phyloP scores from a whole-genome alignment of 495 filamentous ascomycete genomes.

The Podospora conica region DNA sequence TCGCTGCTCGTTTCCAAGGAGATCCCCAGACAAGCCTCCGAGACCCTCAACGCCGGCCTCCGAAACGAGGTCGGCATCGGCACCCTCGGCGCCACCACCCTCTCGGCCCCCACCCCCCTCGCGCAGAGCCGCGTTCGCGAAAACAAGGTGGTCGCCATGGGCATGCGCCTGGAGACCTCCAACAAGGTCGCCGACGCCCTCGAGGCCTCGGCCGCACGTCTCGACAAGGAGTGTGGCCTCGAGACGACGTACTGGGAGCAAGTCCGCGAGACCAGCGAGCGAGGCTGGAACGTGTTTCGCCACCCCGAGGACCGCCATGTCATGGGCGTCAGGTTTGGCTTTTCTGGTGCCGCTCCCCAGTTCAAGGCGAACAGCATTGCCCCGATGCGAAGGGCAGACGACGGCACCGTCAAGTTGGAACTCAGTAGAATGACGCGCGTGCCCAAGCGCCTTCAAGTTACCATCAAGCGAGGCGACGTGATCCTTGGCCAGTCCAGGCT shows the following conservation, averaged over 20 bases:
- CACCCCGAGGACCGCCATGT: conserved; percentile 66
- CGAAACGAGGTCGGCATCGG: conserved; percentile 65
- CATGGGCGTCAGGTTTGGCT: conserved; percentile 82
- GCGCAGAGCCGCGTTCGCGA: conserved; percentile 50
- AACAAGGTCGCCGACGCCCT: conserved; percentile 68
- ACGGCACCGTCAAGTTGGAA: conserved; percentile 71
- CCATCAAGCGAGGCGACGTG: conserved; percentile 35
- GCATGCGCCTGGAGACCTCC: conserved; percentile 72
- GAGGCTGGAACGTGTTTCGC: conserved; percentile 76
- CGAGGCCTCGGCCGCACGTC: conserved; percentile 60
- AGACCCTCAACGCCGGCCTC: conserved; percentile 61
- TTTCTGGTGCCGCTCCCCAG: conserved; percentile 67
- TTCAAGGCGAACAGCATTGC: conserved; percentile 77
- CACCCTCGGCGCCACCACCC: conserved; percentile 64
- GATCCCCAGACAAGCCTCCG: conserved; percentile 56
- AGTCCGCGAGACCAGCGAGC: conserved; percentile 68
- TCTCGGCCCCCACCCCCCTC: conserved; percentile 53
- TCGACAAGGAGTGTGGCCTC: conserved; percentile 66
- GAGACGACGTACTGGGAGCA: conserved; percentile 89
- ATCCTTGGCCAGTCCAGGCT: conserved; percentile 50
- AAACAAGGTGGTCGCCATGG: conserved; percentile 56
- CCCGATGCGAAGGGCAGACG: conserved; percentile 62
- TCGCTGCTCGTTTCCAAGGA: conserved; percentile 80
- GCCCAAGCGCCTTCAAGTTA: conserved; percentile 61
- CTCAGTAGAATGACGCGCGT: conserved; percentile 52